Evolutionary conservation across 129 eudicot genomes (phyloP).

Genomic region (Sambucus nigra): DNA sequence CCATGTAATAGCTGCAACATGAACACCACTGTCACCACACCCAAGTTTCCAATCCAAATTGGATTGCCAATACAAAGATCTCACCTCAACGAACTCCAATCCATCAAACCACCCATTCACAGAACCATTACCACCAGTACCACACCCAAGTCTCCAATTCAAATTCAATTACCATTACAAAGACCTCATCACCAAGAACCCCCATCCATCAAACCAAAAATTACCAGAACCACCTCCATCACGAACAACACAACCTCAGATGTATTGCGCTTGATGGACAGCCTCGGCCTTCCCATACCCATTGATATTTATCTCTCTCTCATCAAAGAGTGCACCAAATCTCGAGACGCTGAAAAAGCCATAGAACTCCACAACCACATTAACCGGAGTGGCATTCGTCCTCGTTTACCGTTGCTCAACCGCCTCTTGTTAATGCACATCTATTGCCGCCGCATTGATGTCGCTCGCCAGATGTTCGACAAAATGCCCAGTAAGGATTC

Average conservation of each 20-base stretch:
- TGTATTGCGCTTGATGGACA: slow-evolving; percentile 57
- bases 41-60: slow-evolving; percentile 7
- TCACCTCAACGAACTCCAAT: slow-evolving; percentile 22
- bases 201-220: slow-evolving; percentile 13
- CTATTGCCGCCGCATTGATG: slow-evolving; percentile 33
- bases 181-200: slow-evolving; percentile 35
- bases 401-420: slow-evolving; percentile 31
- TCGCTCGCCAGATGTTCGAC: slow-evolving; percentile 67
- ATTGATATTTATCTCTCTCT: slow-evolving; percentile 50
- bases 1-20: not conserved
- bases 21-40: not conserved
- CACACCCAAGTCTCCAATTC: slow-evolving; percentile 6
- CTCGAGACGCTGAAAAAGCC: slow-evolving; percentile 31
- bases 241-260: slow-evolving; percentile 41
- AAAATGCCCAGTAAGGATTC: slow-evolving; percentile 45
- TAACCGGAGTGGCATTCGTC: slow-evolving; percentile 15
- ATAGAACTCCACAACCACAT: slow-evolving; percentile 39
- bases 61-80: slow-evolving; percentile 38
- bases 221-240: slow-evolving; percentile 12
- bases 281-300: slow-evolving; percentile 43
- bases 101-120: slow-evolving; percentile 6
- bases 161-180: slow-evolving; percentile 26
- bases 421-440: slow-evolving; percentile 41
- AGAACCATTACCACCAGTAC: slow-evolving; percentile 15
- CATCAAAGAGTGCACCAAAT: slow-evolving; percentile 58